Base-by-base conservation (phyloP, 768 basidiomycete species). In the Podaxis sp. region DNA sequence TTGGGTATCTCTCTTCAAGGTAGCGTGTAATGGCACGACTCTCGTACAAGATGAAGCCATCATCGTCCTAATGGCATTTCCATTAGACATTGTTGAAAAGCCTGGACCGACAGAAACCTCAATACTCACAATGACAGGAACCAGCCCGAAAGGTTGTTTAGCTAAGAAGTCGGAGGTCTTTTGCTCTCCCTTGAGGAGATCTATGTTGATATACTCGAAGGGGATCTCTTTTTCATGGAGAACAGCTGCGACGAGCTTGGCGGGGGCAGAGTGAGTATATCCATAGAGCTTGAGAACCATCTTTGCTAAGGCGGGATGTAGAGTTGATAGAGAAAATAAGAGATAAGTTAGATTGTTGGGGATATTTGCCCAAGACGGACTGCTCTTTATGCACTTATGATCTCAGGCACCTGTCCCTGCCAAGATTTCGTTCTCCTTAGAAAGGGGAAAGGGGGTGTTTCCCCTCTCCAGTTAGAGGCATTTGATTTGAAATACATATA, bases 91-190 rank as follows among this genome's bases (percentile, higher is more conserved):
- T 13, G 22, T 46, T 22, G 3, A 7, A 19, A n/a, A 11, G 13
- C 12, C 33, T 8, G 36, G n/a, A 9, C 12, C 36, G 29, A 22
- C n/a, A 13, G 29, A 29, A 37, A 37, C 6, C 19, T 17, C 22
- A 13, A 24, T 9, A 67, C 75, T 52, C 56, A 79, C 80, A 57
- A 87, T 76, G 69, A 77, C 81, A 7, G 86, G 85, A 29, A 83
- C 75, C 66, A 82, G 79, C 8, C 85, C 83, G 68, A 85, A 86
- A 0, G 88, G 87, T 65, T 89, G 84, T 38, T 74, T 68, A 12
- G 68, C 63, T 13, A 77, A 17, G 70, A 70, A 80, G 17, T 67
- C 76, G 1, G 76, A 65, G 0, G 67, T 6, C 70, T 82, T 85
- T 27, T 83, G 81, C 41, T 74, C 72, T 36, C 68, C 70, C 67